Conservation (phyloP, 768 basidiomycete genomes). For the Rhodosporidiobolus odoratus region DNA sequence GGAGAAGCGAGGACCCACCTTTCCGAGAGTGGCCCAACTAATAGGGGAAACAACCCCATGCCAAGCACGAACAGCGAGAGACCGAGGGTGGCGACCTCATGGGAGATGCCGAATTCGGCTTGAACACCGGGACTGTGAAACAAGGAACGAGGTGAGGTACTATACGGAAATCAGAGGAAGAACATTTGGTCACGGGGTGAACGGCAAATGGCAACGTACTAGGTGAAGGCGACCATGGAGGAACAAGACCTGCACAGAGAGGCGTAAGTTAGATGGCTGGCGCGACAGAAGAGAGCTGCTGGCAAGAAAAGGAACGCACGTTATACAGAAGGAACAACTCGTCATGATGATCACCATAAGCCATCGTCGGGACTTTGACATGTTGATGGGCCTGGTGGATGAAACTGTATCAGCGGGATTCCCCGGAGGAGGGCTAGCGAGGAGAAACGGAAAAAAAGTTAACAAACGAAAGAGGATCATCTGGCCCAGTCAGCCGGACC, state of each 20-base stretch:
- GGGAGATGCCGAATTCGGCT: conserved; percentile 54
- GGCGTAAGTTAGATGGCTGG: background rate
- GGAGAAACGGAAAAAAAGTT: background rate
- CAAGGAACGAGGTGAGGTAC: too few relatives aligned
- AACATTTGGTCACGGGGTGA: background rate
- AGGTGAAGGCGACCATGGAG: conserved; percentile 27
- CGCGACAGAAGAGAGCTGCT: background rate
- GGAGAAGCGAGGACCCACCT: conserved; percentile 60
- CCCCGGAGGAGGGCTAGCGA: too few relatives aligned
- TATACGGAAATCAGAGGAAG: background rate
- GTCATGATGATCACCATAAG: conserved; percentile 39
- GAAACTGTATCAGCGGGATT: background rate
- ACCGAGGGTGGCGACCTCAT: conserved; percentile 51
- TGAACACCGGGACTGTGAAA: conserved; percentile 47
- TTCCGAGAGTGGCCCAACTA: conserved; percentile 51
- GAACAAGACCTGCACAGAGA: conserved; percentile 11
- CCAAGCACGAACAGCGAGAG: conserved; percentile 31
- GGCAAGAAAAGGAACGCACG: conserved; percentile 32
- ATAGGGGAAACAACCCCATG: conserved; percentile 39
- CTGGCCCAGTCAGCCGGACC: conserved; percentile 10
- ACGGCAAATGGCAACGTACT: background rate
- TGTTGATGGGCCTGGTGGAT: conserved; percentile 33
- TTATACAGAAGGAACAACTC: conserved; percentile 30
- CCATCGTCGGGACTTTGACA: conserved; percentile 38
- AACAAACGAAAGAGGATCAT: conserved; percentile 24